Evolutionary conservation across 78 protist species (phyloP).

Genomic region (Anaeramoeba flamelloides): DNA sequence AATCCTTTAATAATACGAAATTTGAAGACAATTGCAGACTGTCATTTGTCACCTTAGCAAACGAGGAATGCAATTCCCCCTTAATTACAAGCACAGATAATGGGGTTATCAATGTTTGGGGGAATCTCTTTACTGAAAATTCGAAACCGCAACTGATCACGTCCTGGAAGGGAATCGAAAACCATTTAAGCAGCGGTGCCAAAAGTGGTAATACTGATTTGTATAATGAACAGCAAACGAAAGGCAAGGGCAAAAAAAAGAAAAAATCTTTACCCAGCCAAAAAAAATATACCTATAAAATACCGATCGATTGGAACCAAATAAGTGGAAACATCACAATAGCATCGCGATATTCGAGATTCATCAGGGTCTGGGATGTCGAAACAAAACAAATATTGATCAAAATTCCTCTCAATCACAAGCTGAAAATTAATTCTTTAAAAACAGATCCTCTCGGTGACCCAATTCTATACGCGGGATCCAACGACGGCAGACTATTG

Average conservation of each 20-base stretch:
- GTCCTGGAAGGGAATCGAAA: neutral
- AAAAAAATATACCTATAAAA: too few relatives aligned
- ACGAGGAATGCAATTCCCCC: neutral
- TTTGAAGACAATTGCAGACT: neutral
- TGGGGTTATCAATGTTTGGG: neutral
- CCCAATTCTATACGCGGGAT: neutral
- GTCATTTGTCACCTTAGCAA: neutral
- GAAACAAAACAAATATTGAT: neutral
- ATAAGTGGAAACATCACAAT: neutral
- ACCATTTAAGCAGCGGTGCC: too few relatives aligned
- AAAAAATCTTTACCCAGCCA: too few relatives aligned
- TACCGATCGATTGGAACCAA: neutral
- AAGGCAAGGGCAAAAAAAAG: neutral
- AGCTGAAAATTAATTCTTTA: neutral
- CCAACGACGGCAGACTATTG: neutral
- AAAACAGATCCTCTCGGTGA: neutral
- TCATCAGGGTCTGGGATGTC: neutral
- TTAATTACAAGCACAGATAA: neutral
- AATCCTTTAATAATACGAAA: too few relatives aligned
- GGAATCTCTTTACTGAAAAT: neutral
- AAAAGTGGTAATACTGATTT: too few relatives aligned
- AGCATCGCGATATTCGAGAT: neutral
- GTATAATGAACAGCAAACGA: neutral
- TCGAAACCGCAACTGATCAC: neutral
- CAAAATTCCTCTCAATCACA: neutral